These are phyloP conservation scores for Globisporangium splendens DNA, from an alignment of 352 stramenopile genomes.

Conservation along the genomic window DNA sequence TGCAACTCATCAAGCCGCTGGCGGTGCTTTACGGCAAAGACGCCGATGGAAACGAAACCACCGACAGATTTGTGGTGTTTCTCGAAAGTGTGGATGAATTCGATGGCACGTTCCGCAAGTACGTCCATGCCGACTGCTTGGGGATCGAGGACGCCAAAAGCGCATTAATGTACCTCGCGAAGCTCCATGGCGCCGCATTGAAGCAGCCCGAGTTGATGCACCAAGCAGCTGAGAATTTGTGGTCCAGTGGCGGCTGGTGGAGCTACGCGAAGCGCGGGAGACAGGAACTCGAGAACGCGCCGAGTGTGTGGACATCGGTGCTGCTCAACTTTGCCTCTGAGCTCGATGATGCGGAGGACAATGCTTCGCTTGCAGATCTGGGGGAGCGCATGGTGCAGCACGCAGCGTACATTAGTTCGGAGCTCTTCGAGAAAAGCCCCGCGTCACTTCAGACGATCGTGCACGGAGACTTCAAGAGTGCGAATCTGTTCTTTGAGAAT, in stretches of 20 bases:
- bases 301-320: slow-evolving; percentile 41
- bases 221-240: slow-evolving; percentile 28
- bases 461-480: slow-evolving; percentile 71
- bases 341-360: slow-evolving; percentile 1
- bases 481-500: slow-evolving; percentile 64
- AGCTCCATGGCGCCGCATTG: slow-evolving; percentile 39
- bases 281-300: slow-evolving; percentile 29
- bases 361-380: slow-evolving; percentile 18
- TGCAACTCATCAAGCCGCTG: slow-evolving; percentile 44
- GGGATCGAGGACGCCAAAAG: slow-evolving; percentile 26
- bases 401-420: slow-evolving; percentile 42
- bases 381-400: slow-evolving; percentile 43
- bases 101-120: slow-evolving; percentile 4
- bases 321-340: slow-evolving; percentile 24
- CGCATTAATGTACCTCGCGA: slow-evolving; percentile 45
- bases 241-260: slow-evolving; percentile 54
- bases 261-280: slow-evolving; percentile 49
- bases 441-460: slow-evolving; percentile 36
- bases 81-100: slow-evolving; percentile 33
- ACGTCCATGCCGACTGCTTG: slow-evolving; percentile 40
- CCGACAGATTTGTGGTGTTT: slow-evolving; percentile 50
- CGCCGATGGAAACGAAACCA: slow-evolving; percentile 15
- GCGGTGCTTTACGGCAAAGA: slow-evolving; percentile 39
- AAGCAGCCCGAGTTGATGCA: slow-evolving; percentile 19
- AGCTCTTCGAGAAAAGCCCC: slow-evolving; percentile 28